Percentiles rank a stretch among this genome's conserved stretches.
Conservation (phyloP, 2,329 filamentous ascomycete species). For the Mycocentrospora acerina region DNA sequence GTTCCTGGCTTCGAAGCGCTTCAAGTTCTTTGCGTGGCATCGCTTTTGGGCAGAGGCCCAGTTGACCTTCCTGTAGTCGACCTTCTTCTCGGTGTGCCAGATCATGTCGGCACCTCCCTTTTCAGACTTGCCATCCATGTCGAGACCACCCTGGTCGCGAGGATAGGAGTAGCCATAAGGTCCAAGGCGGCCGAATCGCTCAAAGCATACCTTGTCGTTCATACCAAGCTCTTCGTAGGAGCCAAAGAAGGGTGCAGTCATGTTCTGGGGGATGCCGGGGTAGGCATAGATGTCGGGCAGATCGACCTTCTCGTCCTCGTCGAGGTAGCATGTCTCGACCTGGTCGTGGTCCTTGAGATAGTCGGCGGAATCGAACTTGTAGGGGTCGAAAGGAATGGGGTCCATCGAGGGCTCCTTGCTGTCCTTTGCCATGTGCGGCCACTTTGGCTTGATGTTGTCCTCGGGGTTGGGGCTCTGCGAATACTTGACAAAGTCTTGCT, state of each 20-base stretch:
- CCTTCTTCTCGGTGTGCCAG: constrained; percentile 52
- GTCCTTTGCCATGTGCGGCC: constrained; percentile 36
- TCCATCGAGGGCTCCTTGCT: constrained; percentile 42
- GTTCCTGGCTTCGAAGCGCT: constrained; percentile 45
- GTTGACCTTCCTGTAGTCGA: constrained; percentile 51
- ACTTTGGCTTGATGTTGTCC: constrained; percentile 42
- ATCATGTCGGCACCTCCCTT: constrained; percentile 47
- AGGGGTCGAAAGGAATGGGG: constrained; percentile 49
- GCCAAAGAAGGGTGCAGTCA: constrained; percentile 51
- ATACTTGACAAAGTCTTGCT: constrained; percentile 48
- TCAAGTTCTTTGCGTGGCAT: constrained; percentile 53
- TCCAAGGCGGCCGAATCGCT: constrained; percentile 52
- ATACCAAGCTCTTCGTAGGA: constrained; percentile 52
- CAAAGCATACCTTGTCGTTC: constrained; percentile 52
- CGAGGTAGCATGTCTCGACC: constrained; percentile 64
- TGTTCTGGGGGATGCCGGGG: constrained; percentile 53
- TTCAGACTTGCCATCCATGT: constrained; percentile 49
- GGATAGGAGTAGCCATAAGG: constrained; percentile 55
- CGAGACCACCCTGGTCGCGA: constrained; percentile 50
- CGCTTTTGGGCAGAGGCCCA: constrained; percentile 52
- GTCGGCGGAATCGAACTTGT: constrained; percentile 45
- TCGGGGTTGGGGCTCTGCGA: constrained; percentile 41
- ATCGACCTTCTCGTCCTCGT: constrained; percentile 57
- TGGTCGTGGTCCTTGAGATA: constrained; percentile 53
- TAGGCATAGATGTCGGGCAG: constrained; percentile 68